These are phyloP conservation scores for Claviceps sp. DNA, from an alignment of 2,329 filamentous ascomycete genomes.

Conservation along the genomic window DNA sequence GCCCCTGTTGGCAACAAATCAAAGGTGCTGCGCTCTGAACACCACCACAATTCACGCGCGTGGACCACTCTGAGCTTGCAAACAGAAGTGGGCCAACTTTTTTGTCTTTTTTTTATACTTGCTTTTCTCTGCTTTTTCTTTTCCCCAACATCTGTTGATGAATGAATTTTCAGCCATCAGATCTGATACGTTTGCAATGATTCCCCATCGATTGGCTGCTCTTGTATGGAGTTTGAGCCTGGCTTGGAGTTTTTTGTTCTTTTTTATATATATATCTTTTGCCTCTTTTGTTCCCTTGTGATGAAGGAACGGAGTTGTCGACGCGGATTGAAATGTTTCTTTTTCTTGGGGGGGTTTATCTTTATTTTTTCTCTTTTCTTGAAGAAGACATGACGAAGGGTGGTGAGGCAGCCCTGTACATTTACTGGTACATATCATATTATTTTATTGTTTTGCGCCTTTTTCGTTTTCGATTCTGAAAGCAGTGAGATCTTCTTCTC, in stretches of 20 bases:
- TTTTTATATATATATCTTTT: constrained; percentile 9
- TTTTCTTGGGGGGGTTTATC: no score
- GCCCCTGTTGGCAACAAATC: background rate
- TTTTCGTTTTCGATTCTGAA: no score
- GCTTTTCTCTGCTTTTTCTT: constrained; percentile 2
- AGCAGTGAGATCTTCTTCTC: no score
- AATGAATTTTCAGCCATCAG: background rate
- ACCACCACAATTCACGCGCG: background rate
- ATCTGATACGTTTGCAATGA: constrained; percentile 7
- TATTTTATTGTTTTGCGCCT: no score
- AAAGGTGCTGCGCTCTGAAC: background rate
- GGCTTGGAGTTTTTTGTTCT: constrained; percentile 8
- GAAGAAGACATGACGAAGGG: no score
- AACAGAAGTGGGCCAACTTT: constrained; percentile 9
- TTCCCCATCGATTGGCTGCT: constrained; percentile 11
- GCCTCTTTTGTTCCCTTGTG: constrained; percentile 13
- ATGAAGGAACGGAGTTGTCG: no score
- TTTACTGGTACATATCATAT: no score
- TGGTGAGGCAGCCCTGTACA: no score
- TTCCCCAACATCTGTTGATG: background rate
- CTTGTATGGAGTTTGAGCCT: background rate
- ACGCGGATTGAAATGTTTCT: no score
- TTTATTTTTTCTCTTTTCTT: no score
- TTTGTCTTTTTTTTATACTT: background rate
- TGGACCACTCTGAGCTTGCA: constrained; percentile 6